These are phyloP conservation scores for Candida pseudoviswanathii DNA, from an alignment of 1,139 yeast species.

Conservation along the genomic window DNA sequence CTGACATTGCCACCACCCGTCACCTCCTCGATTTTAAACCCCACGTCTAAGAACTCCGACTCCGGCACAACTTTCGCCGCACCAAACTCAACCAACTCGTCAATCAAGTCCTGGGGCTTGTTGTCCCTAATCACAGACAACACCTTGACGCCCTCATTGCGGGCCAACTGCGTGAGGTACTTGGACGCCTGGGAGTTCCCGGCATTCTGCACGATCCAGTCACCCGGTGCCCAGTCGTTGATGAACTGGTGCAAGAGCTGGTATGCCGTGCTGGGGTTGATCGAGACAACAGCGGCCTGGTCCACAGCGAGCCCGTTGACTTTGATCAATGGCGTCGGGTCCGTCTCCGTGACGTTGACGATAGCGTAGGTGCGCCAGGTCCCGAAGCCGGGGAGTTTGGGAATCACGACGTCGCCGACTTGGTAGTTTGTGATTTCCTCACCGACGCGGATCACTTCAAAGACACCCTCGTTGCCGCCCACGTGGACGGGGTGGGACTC, in stretches of 20 bases:
- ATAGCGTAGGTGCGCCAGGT: constrained; percentile 38
- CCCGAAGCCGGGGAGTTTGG: constrained; percentile 33
- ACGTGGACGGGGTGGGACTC: constrained; percentile 58
- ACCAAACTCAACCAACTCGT: constrained; percentile 22
- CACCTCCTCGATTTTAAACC: constrained; percentile 46
- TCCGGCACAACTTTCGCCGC: constrained; percentile 37
- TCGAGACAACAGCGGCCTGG: constrained; percentile 37
- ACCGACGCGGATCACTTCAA: constrained; percentile 29
- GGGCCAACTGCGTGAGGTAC: constrained; percentile 34
- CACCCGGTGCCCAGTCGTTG: constrained; percentile 30
- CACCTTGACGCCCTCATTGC: constrained; percentile 24
- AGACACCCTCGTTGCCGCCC: constrained; percentile 64
- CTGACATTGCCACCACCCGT: constrained; percentile 39
- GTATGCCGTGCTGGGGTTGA: constrained; percentile 39
- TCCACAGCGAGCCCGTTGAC: constrained; percentile 23
- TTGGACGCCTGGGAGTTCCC: constrained; percentile 38
- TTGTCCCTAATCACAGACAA: constrained; percentile 36
- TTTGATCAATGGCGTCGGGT: constrained; percentile 23
- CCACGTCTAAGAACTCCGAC: constrained; percentile 60
- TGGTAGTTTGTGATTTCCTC: constrained; percentile 20
- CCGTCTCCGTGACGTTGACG: constrained; percentile 20
- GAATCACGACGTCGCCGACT: constrained; percentile 36
- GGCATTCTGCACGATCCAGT: constrained; percentile 39
- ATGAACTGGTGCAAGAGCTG: constrained; percentile 31
- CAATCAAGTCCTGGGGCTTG: constrained; percentile 26